Conservation (phyloP, 2,329 filamentous ascomycete genomes). For the Verticillium albo-atrum region DNA sequence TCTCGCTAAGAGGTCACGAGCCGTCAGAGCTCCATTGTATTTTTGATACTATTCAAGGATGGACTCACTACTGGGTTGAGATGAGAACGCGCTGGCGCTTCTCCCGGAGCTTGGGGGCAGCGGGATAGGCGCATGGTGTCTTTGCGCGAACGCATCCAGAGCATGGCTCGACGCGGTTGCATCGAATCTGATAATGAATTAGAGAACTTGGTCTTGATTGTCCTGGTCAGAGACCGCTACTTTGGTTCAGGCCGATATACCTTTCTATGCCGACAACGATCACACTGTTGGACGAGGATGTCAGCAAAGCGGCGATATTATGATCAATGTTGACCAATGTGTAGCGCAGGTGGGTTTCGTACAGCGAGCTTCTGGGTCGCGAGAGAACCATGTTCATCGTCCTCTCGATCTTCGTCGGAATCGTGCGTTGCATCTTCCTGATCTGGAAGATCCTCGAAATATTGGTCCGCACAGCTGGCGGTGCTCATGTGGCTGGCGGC, state of each 20-base stretch:
- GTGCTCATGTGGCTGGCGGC: not conserved
- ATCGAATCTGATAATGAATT: conserved; percentile 22
- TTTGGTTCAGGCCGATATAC: not conserved
- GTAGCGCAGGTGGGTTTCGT: conserved; percentile 16
- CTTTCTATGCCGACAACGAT: not conserved
- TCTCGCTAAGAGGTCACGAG: conserved; percentile 22
- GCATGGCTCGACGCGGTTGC: conserved; percentile 30
- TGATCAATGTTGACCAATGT: conserved; percentile 5
- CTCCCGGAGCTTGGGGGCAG: conserved; percentile 23
- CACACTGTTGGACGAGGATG: not conserved
- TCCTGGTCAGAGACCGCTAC: not conserved
- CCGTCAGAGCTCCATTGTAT: no score
- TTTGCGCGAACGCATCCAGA: conserved; percentile 29
- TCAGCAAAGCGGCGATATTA: not conserved
- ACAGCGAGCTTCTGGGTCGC: conserved; percentile 1
- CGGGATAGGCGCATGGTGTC: conserved; percentile 27
- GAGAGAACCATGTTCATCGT: not conserved
- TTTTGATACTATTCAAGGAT: no score
- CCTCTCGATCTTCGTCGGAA: not conserved
- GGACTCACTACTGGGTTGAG: conserved; percentile 30
- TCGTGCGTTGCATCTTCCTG: not conserved
- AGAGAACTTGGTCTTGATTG: not conserved
- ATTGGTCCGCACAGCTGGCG: not conserved
- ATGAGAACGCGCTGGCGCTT: conserved; percentile 31
- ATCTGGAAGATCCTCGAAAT: not conserved